Evolutionary conservation across 371 early-diverging fungal species (phyloP), one percentile per base, ranked within the genome.

Genomic region (Globomyces sp.): DNA sequence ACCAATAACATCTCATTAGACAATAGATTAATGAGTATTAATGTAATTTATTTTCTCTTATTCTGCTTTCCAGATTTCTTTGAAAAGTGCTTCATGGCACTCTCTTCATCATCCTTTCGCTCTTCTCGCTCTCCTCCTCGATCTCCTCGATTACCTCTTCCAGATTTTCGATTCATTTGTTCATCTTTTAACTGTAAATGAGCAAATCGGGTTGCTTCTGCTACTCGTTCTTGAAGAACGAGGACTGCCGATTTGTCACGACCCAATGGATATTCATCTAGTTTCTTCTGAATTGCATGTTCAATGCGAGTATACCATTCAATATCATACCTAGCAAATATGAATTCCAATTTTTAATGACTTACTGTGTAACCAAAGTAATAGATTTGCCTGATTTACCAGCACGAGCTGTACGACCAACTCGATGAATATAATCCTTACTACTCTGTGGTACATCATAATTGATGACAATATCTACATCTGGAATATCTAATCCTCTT

Each of bases 401-500:
- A 4, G 96, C 96, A 73, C 97, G 88, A 4, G 96, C 99, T 0
- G 99, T 97, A 71, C 99, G 88, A 41, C 99, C 99, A 2, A 95
- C 94, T 58, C 99, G 87, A 80, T 99, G 99, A 67, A 98, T 92
- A 77, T 98, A 99, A 71, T 92, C 94, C 82, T 97, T 93, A 52
- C 88, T 86, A 63, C 87, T 87, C 60, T 90, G 84, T n/a, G 99
- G 99, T 5, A 98, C 87, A 75, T 98, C 98, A 70, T 93, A 99
- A 81, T 99, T 96, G 70, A 99, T 80, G 4, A 99, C 97, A 44
- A 93, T 74, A 72, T 96, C 96, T 4, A 99, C 98, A 1, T 84
- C 70, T n/a, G 95, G 94, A 71, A 99, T 97, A 86, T 99, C 99
- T 68, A 99, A 77, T 66, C 99, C 99, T 74, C 99, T 84, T 64